phyloP scores from a whole-genome alignment of 495 filamentous ascomycete genomes.

The Clavariopsis aquatica region DNA sequence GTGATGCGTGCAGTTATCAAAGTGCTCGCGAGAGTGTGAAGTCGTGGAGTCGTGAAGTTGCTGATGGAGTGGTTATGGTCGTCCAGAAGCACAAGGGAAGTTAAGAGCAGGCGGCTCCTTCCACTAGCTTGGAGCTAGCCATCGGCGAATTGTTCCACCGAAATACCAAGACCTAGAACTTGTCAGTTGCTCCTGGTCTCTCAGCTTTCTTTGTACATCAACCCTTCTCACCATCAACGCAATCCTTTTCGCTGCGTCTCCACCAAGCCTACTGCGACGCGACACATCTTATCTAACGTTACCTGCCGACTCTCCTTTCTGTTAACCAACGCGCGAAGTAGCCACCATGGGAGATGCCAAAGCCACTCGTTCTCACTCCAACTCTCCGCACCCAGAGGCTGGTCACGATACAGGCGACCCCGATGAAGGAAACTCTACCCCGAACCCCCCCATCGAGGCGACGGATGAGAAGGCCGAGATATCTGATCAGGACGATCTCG shows the following conservation, averaged over 20 bases:
- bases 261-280: not conserved
- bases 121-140: too few relatives aligned
- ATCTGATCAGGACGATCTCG: conserved; percentile 54
- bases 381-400: conserved; percentile 45
- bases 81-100: not conserved
- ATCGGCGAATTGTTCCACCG: conserved; percentile 5
- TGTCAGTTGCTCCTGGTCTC: not conserved
- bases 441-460: conserved; percentile 44
- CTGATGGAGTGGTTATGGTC: not conserved
- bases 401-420: too few relatives aligned
- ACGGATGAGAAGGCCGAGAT: conserved; percentile 48
- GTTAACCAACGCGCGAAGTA: not conserved
- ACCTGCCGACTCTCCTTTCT: not conserved
- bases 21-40: not conserved
- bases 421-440: conserved; percentile 51
- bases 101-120: not conserved
- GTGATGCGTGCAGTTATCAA: not conserved
- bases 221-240: not conserved
- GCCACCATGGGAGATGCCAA: conserved; percentile 33
- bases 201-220: conserved; percentile 14
- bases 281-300: not conserved
- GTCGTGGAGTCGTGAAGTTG: not conserved
- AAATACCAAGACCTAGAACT: conserved; percentile 1
- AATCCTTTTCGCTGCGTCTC: not conserved
- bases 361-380: conserved; percentile 19